Evolutionary conservation across 805 yeast genomes (phyloP), one percentile per base, ranked within the genome.

Genomic region (Nakazawaea ishiwadae): DNA sequence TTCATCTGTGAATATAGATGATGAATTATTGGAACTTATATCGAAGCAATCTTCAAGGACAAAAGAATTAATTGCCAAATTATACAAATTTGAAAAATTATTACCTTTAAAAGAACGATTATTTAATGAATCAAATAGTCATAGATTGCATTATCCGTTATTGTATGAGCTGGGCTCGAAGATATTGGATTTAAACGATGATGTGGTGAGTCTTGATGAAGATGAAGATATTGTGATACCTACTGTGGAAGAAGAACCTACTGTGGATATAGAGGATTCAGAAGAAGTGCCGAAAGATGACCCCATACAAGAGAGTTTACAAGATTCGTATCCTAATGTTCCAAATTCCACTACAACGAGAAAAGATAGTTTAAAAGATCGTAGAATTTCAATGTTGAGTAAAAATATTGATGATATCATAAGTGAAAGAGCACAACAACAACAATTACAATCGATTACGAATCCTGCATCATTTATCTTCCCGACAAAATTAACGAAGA

Each of bases 111-210:
- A 60, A 26, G 69, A 64, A 23, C 54, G 70, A 31, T 52, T 71
- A 12, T 57, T 66, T 20, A 52, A 59, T 11, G 44, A 55, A 4
- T 56, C 60, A 16, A 58, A 66, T 6, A 59, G 69, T 1, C 70
- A 72, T 52, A 57, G 60, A 44, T 52, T 52, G 14, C 79, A 74
- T 48, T 75, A 70, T 51, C 69, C 70, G 4, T 53, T 57, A 4
- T 46, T 75, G 16, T 66, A 62, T 42, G 53, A 19, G 50, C 8
- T 51, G 47, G 43, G 63, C 52, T 11, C n/a, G 14, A 31, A 35
- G 16, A 10, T 39, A 11, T 32, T 39, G 31, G 42, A 39, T 18
- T 35, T 35, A 21, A 20, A 24, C 58, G 27, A 41, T 62, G 39
- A 49, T 37, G 31, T 44, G 37, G 29, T 36, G 35, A 37, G 43